These are phyloP conservation scores for Suillus cothurnatus DNA, from an alignment of 768 basidiomycete genomes.

Conservation along the genomic window DNA sequence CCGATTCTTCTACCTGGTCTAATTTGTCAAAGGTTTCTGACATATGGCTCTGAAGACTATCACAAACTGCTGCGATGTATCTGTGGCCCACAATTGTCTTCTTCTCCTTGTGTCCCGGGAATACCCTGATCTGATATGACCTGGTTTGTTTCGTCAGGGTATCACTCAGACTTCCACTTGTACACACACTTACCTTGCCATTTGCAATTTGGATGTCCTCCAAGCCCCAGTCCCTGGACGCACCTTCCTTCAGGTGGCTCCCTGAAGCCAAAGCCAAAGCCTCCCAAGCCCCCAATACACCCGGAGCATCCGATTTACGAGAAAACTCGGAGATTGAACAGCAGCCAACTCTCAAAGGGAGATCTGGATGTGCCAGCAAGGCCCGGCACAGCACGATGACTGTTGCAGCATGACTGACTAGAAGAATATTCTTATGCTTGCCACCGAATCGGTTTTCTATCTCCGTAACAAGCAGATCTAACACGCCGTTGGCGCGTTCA, in stretches of 20 bases:
- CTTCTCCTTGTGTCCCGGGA: conserved; percentile 66
- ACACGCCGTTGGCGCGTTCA: conserved; percentile 54
- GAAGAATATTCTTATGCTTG: conserved; percentile 53
- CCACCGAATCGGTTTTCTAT: conserved; percentile 47
- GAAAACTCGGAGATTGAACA: conserved; percentile 67
- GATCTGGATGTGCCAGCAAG: conserved; percentile 52
- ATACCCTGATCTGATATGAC: conserved; percentile 72
- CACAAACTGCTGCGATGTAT: conserved; percentile 24
- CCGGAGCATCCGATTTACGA: conserved; percentile 30
- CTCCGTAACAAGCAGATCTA: conserved; percentile 51
- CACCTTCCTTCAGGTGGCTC: conserved; percentile 57
- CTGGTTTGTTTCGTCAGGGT: conserved; percentile 36
- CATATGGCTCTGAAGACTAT: background rate
- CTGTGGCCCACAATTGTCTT: conserved; percentile 61
- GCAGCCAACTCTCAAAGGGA: conserved; percentile 70
- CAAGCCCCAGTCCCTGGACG: conserved; percentile 78
- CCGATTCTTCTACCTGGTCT: background rate
- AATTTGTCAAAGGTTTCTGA: conserved; percentile 1
- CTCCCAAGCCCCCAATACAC: conserved; percentile 48
- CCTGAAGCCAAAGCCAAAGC: conserved; percentile 54
- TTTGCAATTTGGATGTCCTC: conserved; percentile 65
- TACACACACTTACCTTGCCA: conserved; percentile 52
- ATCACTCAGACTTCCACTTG: background rate
- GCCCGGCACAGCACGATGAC: conserved; percentile 64
- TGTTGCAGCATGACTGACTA: conserved; percentile 79